Percentiles rank a stretch among this genome's conserved stretches.
Evolutionary conservation across 106 monocot genomes (phyloP).

Genomic region (Dioscorea alata): DNA sequence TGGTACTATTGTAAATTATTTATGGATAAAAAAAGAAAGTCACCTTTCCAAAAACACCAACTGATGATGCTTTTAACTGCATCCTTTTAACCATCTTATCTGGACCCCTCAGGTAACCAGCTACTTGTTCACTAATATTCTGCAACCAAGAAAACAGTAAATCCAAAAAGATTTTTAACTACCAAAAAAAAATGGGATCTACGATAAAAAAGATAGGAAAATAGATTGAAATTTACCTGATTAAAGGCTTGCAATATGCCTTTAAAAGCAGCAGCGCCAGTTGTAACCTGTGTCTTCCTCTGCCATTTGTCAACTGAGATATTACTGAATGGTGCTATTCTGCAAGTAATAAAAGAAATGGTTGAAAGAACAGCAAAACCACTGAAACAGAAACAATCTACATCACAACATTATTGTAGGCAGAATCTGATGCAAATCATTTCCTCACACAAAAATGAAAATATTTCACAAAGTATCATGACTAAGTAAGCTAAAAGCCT

Average conservation of each 20-base stretch:
- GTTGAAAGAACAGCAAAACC: neutral
- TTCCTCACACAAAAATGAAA: no score
- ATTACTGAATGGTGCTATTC: conserved; percentile 81
- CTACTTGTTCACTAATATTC: conserved; percentile 89
- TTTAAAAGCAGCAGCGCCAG: conserved; percentile 89
- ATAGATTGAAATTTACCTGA: conserved; percentile 37
- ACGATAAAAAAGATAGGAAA: neutral
- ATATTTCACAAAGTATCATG: no score
- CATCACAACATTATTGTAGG: no score
- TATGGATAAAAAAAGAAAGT: neutral
- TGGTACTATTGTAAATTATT: neutral
- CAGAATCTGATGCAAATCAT: no score
- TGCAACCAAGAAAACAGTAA: conserved; percentile 14
- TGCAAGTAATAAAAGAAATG: conserved; percentile 25
- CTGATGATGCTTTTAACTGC: conserved; percentile 55
- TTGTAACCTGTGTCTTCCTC: conserved; percentile 74
- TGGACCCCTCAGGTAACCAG: conserved; percentile 85
- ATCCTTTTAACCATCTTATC: conserved; percentile 79
- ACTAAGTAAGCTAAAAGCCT: no score
- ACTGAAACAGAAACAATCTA: no score
- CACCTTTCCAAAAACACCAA: conserved; percentile 75
- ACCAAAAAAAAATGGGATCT: neutral
- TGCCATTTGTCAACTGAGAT: conserved; percentile 91
- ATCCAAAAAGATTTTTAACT: neutral
- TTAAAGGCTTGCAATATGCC: conserved; percentile 90